Conservation (phyloP, 225 moss, liverwort and hornwort genomes). For the Sphagnum tenellum region DNA sequence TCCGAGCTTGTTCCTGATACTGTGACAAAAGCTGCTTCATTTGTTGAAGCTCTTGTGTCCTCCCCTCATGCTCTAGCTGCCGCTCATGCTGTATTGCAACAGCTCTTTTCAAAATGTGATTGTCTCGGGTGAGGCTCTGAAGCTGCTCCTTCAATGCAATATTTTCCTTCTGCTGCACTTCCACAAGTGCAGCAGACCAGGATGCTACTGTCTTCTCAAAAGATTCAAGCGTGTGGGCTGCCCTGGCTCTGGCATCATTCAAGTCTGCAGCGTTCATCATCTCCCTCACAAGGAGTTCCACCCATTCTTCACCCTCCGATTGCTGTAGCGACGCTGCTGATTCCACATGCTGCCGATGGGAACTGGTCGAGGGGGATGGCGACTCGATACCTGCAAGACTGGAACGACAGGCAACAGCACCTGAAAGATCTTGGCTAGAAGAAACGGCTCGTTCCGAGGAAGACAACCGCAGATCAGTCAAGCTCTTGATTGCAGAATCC, state of each 20-base stretch:
- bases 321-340: slow-evolving; percentile 27
- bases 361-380: slow-evolving; percentile 26
- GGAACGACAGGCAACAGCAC: slow-evolving; percentile 1
- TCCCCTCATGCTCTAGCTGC: slow-evolving; percentile 59
- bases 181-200: slow-evolving; percentile 35
- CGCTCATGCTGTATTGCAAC: slow-evolving; percentile 66
- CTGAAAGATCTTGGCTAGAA: slow-evolving; percentile 11
- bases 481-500: slow-evolving; percentile 73
- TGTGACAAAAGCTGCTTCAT: slow-evolving; percentile 57
- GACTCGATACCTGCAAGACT: no score
- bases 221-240: slow-evolving; percentile 56
- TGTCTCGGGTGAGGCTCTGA: slow-evolving; percentile 55
- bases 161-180: slow-evolving; percentile 51
- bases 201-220: slow-evolving; percentile 62
- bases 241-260: slow-evolving; percentile 61
- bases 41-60: slow-evolving; percentile 47
- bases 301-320: slow-evolving; percentile 61
- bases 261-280: slow-evolving; percentile 64
- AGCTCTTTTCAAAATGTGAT: slow-evolving; percentile 72
- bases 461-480: slow-evolving; percentile 53
- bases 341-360: slow-evolving; percentile 25
- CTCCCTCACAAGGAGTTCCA: slow-evolving; percentile 65
- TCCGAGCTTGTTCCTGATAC: slow-evolving; percentile 70
- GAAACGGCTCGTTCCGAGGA: slow-evolving; percentile 24
- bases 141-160: slow-evolving; percentile 52